Base-by-base conservation (phyloP, 352 stramenopile genomes). In the Aphanomyces astaci region DNA sequence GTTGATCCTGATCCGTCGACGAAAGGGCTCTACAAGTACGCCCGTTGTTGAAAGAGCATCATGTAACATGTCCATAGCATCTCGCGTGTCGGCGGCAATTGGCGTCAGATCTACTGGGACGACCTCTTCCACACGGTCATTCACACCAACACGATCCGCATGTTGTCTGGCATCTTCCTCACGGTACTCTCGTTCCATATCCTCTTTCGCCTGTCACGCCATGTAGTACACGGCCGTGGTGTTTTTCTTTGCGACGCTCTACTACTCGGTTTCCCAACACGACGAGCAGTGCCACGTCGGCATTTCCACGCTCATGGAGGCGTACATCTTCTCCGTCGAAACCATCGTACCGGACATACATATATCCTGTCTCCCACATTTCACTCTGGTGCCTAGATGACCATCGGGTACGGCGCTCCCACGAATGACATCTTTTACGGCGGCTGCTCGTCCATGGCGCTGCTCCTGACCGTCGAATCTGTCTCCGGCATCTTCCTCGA, bases 341-440 rank as follows among this genome's bases (percentile, higher is more conserved):
- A 92, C 86, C 4, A 94, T 94, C 63, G 86, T 94, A 66, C 33
- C n/a, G n/a, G n/a, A n/a, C n/a, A n/a, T n/a, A n/a, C n/a, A n/a
- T n/a, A n/a, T n/a, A n/a, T n/a, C n/a, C n/a, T n/a, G n/a, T n/a
- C n/a, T n/a, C n/a, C n/a, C n/a, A n/a, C n/a, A n/a, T 59, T 57
- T 0, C 19, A 31, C 19, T 11, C 60, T 43, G 10, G 5, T 22
- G 4, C 45, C 28, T 33, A 94, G 86, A 94, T 94, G 86, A 94
- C 86, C 49, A 94, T 94, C 59, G 86, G 86, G 5, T 94, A 94
- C 40, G 84, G 86, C 3, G 86, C 86, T 1, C 86, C 86, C 11
- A 92, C 81, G 24, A 83, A 92, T 55, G 86, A 94, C 63, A 94
- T 94, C 68, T 94, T 94, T 71, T 94, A 92, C 72, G 86, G 86